Percentiles rank a stretch among this genome's conserved stretches.
phyloP scores from a whole-genome alignment of 2,329 filamentous ascomycete genomes.

The Talaromyces sp. region DNA sequence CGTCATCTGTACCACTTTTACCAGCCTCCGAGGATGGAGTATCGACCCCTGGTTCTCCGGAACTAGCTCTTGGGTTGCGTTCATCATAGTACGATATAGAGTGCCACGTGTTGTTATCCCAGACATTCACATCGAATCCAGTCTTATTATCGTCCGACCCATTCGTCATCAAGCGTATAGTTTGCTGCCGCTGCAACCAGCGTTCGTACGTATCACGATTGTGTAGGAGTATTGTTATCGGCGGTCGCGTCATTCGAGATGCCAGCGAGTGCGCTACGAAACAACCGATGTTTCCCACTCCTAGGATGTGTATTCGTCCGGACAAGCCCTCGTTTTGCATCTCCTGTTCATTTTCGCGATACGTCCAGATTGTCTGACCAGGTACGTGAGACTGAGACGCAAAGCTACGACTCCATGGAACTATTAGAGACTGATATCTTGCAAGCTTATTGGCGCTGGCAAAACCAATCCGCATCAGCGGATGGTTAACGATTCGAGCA shows the following conservation, averaged over 20 bases:
- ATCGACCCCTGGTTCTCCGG: slow-evolving; percentile 13
- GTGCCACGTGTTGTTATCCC: slow-evolving; percentile 33
- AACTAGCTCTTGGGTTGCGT: slow-evolving; percentile 12
- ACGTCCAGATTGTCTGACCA: not conserved
- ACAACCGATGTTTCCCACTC: slow-evolving; percentile 75
- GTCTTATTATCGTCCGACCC: slow-evolving; percentile 42
- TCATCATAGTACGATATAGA: slow-evolving; percentile 27
- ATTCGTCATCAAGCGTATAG: slow-evolving; percentile 36
- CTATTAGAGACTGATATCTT: slow-evolving; percentile 12
- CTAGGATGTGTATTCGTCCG: slow-evolving; percentile 69
- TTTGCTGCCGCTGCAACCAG: slow-evolving; percentile 32
- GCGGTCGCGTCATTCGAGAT: slow-evolving; percentile 59
- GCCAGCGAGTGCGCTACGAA: slow-evolving; percentile 73
- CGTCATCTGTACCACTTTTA: slow-evolving; percentile 32
- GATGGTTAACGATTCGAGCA: slow-evolving; percentile 16
- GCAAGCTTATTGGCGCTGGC: slow-evolving; percentile 8
- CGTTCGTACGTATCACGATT: slow-evolving; percentile 39
- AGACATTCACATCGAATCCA: slow-evolving; percentile 45
- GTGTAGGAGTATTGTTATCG: slow-evolving; percentile 78
- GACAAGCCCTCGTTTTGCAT: slow-evolving; percentile 23
- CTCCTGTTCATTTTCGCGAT: not conserved
- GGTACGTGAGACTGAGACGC: slow-evolving; percentile 4
- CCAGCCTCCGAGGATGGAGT: not conserved
- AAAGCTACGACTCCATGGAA: slow-evolving; percentile 7
- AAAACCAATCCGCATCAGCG: slow-evolving; percentile 20